phyloP scores from a whole-genome alignment of 306 rosid genomes.

The Rosa chinensis region DNA sequence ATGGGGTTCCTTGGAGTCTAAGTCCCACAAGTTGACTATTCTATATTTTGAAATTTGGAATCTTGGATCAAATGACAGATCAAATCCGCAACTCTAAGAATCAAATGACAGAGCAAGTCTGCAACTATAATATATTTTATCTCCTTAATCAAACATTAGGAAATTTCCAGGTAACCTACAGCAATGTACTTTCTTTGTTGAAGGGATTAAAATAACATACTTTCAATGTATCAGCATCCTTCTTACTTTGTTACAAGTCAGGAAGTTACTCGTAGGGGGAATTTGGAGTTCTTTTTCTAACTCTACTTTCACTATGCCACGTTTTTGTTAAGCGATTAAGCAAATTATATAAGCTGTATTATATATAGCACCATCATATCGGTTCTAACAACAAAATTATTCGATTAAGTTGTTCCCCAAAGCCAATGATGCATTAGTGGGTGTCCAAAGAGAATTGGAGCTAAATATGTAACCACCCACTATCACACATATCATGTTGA shows the following conservation, averaged over 20 bases:
- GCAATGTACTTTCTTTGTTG: not conserved
- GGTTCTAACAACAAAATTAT: not conserved
- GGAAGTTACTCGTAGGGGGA: not conserved
- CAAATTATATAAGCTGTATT: not conserved
- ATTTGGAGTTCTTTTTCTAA: not conserved
- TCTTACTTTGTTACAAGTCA: not conserved
- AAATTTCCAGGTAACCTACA: not conserved
- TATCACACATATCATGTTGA: not conserved
- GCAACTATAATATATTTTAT: not conserved
- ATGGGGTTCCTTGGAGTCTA: not conserved
- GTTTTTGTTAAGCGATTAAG: not conserved
- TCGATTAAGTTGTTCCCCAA: not conserved
- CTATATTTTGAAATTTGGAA: not conserved
- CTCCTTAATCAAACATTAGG: not conserved
- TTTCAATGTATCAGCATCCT: not conserved
- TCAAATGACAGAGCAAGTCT: no score
- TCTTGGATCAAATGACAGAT: not conserved
- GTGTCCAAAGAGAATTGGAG: not conserved
- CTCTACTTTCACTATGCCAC: not conserved
- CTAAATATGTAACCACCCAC: not conserved
- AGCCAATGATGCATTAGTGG: not conserved
- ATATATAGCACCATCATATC: not conserved
- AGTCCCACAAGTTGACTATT: constrained; percentile 5
- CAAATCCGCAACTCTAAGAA: not conserved
- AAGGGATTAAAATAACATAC: not conserved